Evolutionary conservation across 2,329 filamentous ascomycete species (phyloP), one percentile per base, ranked within the genome.

Genomic region (Scytalidium sp.): DNA sequence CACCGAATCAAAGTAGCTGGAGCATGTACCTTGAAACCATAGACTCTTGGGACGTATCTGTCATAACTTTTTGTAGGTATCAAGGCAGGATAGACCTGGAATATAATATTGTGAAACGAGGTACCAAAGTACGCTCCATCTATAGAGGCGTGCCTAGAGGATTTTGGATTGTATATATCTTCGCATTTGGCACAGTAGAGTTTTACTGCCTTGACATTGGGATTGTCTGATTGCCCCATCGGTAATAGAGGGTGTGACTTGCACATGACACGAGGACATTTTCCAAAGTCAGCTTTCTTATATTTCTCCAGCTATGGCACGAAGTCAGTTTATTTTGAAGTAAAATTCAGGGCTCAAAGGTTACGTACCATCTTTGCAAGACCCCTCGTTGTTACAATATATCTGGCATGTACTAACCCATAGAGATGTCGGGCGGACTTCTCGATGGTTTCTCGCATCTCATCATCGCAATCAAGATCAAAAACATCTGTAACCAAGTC

Each of bases 131-230:
- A 99, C 57, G 94, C 94, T 56, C 94, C 94, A 67, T 99, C 94
- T 64, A 99, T 97, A 51, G 88, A 82, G 45, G 92, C 91, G 71
- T 99, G 94, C 22, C 94, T 90, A 19, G 90, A 93, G 3, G 94
- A 97, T 70, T 99, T 99, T 41, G 94, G 94, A 72, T 97, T 97
- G 79, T 99, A 99, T 52, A 96, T 87, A 69, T 99, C 94, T 77
- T 99, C 94, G 76, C 94, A 99, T 62, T 91, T 90, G 43, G 88
- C 85, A 72, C 94, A 99, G 80, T 96, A 99, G 47, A 99, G 88
- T 72, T 97, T 97, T 58, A 97, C 94, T 43, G 93, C 85, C 64
- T 92, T 95, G 60, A 85, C 76, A 71, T 91, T 91, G 55, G 94
- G 83, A 2, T 93, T 78, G 71, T 99, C 94, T 62, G 90, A 89